Evolutionary conservation across 192 early-diverging fungal genomes (phyloP), one percentile per base, ranked within the genome.

Genomic region (Glomus cerebriforme): DNA sequence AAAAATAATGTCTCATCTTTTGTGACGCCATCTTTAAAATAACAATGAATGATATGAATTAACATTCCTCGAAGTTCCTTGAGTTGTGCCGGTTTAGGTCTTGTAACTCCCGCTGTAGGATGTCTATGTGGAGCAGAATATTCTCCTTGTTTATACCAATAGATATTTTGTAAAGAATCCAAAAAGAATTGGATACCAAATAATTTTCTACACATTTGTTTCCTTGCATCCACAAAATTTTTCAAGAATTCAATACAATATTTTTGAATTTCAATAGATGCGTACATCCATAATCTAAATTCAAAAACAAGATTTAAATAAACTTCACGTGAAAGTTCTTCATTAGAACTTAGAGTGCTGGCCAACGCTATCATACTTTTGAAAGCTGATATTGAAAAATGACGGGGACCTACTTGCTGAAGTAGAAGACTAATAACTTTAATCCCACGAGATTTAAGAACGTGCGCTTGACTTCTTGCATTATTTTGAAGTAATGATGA

Each of bases 251-350:
- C 47, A n/a, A 78, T 69, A 45, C 77, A 78, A 69, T 78, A 78
- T 24, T 78, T 69, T 69, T 78, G 77, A 49, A 78, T 69, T 12
- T 78, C 77, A 31, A 70, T 39, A 8, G 77, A 58, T 13, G 77
- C 26, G 58, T 78, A 78, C 77, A 78, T 78, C 77, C 77, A 78
- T n/a, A 78, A 29, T 37, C 66, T 43, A 58, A 78, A 78, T 65
- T 78, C 77, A 69, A 78, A 78, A 22, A 67, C 27, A 24, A 78
- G 54, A 78, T 59, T 27, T 7, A 7, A 43, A 59, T 70, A 59
- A 39, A 78, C 49, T 32, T 78, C 77, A 35, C 26, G 39, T 24
- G 47, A 17, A 32, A 78, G 26, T 0, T 58, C 66, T 17, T 78
- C 65, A 59, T 78, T 78, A 0, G 39, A 19, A 13, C 31, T 17